phyloP scores from a whole-genome alignment of 2,329 filamentous ascomycete species.

The Elsinoe fawcettii region DNA sequence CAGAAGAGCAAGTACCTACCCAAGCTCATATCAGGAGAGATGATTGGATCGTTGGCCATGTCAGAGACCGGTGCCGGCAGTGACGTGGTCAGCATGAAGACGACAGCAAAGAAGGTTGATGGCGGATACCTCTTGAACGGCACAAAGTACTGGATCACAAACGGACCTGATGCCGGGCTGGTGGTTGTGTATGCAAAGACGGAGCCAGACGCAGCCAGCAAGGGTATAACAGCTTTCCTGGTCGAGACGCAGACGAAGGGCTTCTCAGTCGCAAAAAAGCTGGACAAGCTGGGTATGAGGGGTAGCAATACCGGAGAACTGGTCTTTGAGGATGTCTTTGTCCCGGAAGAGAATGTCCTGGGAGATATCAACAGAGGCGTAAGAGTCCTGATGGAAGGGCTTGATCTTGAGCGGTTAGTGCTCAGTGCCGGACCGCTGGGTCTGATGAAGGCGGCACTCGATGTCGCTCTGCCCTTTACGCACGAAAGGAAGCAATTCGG shows the following conservation, averaged over 20 bases:
- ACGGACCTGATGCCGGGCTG: slow-evolving; percentile 84
- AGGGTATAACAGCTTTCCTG: slow-evolving; percentile 92
- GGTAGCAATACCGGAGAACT: slow-evolving; percentile 95
- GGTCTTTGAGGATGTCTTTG: slow-evolving; percentile 83
- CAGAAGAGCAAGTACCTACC: slow-evolving; percentile 80
- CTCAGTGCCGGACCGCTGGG: slow-evolving; percentile 84
- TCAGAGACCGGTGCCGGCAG: slow-evolving; percentile 83
- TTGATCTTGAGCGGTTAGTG: slow-evolving; percentile 89
- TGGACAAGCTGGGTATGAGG: slow-evolving; percentile 97
- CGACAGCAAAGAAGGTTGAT: slow-evolving; percentile 67
- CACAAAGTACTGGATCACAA: slow-evolving; percentile 99
- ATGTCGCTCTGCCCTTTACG: slow-evolving; percentile 78
- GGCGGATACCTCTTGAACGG: slow-evolving; percentile 82
- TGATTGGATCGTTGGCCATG: slow-evolving; percentile 87
- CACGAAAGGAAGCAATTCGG: slow-evolving; percentile 88
- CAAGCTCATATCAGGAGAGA: slow-evolving; percentile 68
- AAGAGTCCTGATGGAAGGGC: slow-evolving; percentile 86
- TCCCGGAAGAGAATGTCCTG: slow-evolving; percentile 72
- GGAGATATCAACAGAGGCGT: slow-evolving; percentile 76
- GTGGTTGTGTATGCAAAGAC: slow-evolving; percentile 98
- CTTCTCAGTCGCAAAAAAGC: slow-evolving; percentile 80
- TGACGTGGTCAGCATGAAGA: slow-evolving; percentile 95
- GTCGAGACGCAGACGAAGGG: slow-evolving; percentile 66
- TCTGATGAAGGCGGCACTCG: slow-evolving; percentile 86
- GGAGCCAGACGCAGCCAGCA: slow-evolving; percentile 66